Percentiles rank a stretch among this genome's conserved stretches.
These are phyloP conservation scores for Lanmaoa rubissima DNA, from an alignment of 768 basidiomycete species.

Conservation along the genomic window DNA sequence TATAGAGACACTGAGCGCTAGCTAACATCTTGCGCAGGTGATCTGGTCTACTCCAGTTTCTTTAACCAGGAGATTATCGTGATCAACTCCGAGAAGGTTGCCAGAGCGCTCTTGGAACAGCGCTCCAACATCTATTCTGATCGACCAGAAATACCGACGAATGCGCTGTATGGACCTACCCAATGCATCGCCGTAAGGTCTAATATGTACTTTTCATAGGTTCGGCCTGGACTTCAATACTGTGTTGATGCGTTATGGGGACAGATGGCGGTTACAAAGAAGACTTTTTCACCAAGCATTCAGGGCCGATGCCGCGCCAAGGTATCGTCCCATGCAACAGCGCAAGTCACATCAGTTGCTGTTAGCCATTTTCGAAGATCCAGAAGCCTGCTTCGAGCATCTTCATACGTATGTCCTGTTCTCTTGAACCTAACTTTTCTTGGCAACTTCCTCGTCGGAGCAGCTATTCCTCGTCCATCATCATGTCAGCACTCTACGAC, in stretches of 20 bases:
- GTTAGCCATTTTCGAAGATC: slow-evolving; percentile 25
- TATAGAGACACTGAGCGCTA: background rate
- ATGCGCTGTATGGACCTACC: slow-evolving; percentile 10
- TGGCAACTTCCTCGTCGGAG: background rate
- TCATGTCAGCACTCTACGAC: slow-evolving; percentile 34
- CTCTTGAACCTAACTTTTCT: background rate
- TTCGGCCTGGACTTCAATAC: slow-evolving; percentile 36
- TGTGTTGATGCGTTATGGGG: slow-evolving; percentile 35
- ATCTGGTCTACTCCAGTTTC: slow-evolving; percentile 25
- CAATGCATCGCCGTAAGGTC: background rate
- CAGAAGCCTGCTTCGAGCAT: slow-evolving; percentile 24
- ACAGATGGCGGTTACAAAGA: slow-evolving; percentile 36
- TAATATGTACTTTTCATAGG: slow-evolving; percentile 1
- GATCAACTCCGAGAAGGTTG: slow-evolving; percentile 26
- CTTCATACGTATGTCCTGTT: slow-evolving; percentile 12
- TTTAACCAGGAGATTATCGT: slow-evolving; percentile 27
- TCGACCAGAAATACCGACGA: slow-evolving; percentile 27
- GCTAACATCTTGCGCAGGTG: slow-evolving; percentile 16
- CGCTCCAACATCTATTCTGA: slow-evolving; percentile 32
- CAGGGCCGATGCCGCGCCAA: slow-evolving; percentile 20
- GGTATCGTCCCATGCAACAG: slow-evolving; percentile 34
- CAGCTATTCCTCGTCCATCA: slow-evolving; percentile 28
- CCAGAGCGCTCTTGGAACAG: slow-evolving; percentile 27
- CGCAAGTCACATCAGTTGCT: slow-evolving; percentile 31
- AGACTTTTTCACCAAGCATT: slow-evolving; percentile 38